Conservation (phyloP, 1,139 yeast species). For the Torulaspora pretoriensis region DNA sequence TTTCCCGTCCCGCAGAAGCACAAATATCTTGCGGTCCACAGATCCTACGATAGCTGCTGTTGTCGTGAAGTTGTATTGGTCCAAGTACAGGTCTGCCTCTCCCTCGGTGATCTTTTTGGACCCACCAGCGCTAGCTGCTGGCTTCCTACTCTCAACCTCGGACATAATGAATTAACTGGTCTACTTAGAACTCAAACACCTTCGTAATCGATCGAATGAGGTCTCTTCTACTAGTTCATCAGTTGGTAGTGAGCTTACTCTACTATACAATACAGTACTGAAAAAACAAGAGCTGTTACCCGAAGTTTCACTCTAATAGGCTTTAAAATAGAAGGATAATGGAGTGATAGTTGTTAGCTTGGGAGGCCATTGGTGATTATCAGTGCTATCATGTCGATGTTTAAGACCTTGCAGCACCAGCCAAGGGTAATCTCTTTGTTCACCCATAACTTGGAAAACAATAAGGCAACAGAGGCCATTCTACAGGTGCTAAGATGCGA, state of each 20-base stretch:
- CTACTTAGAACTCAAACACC: not conserved
- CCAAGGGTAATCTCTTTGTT: constrained; percentile 29
- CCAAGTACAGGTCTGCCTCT: constrained; percentile 43
- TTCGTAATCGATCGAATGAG: not conserved
- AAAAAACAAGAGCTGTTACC: constrained; percentile 6
- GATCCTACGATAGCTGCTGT: constrained; percentile 95
- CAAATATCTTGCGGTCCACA: constrained; percentile 74
- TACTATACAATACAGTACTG: not conserved
- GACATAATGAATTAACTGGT: constrained; percentile 1
- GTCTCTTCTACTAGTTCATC: not conserved
- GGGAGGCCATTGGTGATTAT: not conserved
- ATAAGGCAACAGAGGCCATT: constrained; percentile 16
- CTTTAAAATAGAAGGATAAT: constrained; percentile 1
- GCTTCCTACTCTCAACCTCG: not conserved
- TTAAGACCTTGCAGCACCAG: constrained; percentile 28
- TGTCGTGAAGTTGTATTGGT: constrained; percentile 84
- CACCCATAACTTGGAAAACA: constrained; percentile 23
- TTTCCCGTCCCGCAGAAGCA: constrained; percentile 85
- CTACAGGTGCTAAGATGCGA: constrained; percentile 20
- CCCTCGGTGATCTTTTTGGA: constrained; percentile 34
- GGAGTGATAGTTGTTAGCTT: not conserved
- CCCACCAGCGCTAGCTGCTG: constrained; percentile 4
- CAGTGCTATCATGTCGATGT: constrained; percentile 25
- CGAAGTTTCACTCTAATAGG: not conserved
- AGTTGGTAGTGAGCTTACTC: not conserved